phyloP scores from a whole-genome alignment of 2,329 filamentous ascomycete genomes.

The Ophiocordyceps polyrhachis-furcata region DNA sequence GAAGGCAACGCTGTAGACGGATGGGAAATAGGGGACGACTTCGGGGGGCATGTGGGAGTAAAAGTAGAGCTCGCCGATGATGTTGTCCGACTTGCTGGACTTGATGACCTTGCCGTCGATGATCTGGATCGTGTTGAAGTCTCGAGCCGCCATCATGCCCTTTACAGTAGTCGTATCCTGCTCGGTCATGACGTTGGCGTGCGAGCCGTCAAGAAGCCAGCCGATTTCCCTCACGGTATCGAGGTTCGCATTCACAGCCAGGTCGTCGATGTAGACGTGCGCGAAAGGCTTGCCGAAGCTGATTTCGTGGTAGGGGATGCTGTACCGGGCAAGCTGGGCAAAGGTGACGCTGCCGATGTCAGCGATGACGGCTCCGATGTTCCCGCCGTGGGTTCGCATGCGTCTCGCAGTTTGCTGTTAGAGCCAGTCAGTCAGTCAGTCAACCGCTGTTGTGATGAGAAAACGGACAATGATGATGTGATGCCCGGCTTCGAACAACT shows the following conservation, averaged over 20 bases:
- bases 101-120: conserved; percentile 12
- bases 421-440: no score
- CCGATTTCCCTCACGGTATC: conserved; percentile 5
- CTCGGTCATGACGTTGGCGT: conserved; percentile 1
- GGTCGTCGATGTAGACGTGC: conserved; percentile 12
- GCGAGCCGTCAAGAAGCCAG: conserved; percentile 10
- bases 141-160: conserved; percentile 11
- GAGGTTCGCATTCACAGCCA: conserved; percentile 2
- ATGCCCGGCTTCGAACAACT: conserved; percentile 11
- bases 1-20: conserved; percentile 10
- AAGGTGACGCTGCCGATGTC: conserved; percentile 10
- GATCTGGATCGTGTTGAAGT: conserved; percentile 14
- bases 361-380: conserved; percentile 10
- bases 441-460: neutral
- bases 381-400: conserved; percentile 11
- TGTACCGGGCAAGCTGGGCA: conserved; percentile 9
- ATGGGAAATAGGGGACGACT: conserved; percentile 7
- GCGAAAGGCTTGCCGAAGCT: conserved; percentile 13
- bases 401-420: conserved; percentile 10
- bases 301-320: conserved; percentile 12
- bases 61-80: conserved; percentile 14
- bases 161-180: conserved; percentile 7
- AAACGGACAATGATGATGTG: conserved; percentile 12
- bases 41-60: conserved; percentile 12
- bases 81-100: conserved; percentile 12